Percentiles rank a stretch among this genome's conserved stretches.
phyloP scores from a whole-genome alignment of 345 rosid species.

The Euphorbia lathyris region DNA sequence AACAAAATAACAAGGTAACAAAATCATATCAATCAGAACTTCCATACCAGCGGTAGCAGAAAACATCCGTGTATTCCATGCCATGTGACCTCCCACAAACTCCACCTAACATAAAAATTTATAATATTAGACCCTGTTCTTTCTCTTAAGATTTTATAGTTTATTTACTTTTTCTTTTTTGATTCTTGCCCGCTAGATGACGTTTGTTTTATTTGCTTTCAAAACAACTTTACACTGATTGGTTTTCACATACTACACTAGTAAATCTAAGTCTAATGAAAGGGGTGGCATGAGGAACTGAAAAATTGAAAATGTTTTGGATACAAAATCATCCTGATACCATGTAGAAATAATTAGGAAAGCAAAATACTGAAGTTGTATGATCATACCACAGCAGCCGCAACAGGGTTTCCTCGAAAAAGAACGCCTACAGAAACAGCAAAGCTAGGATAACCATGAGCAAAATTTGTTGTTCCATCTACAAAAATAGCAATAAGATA shows the following conservation, averaged over 20 bases:
- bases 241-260: too few relatives aligned
- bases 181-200: too few relatives aligned
- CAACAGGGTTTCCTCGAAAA: slow-evolving; percentile 74
- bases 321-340: background rate
- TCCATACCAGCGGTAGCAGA: slow-evolving; percentile 81
- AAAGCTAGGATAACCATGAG: slow-evolving; percentile 96
- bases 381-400: slow-evolving; percentile 84
- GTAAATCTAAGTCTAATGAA: background rate
- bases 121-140: too few relatives aligned
- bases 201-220: too few relatives aligned
- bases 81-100: slow-evolving; percentile 95
- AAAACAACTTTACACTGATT: too few relatives aligned
- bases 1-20: background rate
- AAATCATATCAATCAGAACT: background rate
- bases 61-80: slow-evolving; percentile 85
- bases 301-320: background rate
- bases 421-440: slow-evolving; percentile 94
- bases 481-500: slow-evolving; percentile 12
- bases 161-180: too few relatives aligned
- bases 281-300: background rate
- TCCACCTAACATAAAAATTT: slow-evolving; percentile 57
- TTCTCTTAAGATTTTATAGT: too few relatives aligned
- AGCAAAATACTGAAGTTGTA: background rate
- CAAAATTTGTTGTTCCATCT: slow-evolving; percentile 98
- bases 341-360: background rate